A percentile compares a stretch with the other conserved stretches of the same genome.
Conservation (phyloP, 257 asterid species). For the Nicotiana otophora region DNA sequence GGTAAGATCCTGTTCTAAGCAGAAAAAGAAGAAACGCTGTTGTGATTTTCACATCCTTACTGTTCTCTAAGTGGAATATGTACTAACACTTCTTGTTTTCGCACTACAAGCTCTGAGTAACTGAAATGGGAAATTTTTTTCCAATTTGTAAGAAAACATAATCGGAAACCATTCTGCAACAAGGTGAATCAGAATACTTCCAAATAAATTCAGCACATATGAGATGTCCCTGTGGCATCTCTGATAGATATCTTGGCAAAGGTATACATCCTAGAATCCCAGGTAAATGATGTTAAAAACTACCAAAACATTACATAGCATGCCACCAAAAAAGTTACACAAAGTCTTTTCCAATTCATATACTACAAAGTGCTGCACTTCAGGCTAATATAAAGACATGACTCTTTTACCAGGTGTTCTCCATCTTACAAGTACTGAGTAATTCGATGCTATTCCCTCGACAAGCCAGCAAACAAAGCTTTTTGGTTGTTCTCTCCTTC, state of each 20-base stretch:
- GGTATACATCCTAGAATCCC: background rate
- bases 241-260: background rate
- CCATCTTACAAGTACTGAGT: background rate
- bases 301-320: too few species aligned
- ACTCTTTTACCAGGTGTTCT: background rate
- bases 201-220: background rate
- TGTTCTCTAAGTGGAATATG: too few species aligned
- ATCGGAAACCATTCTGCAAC: background rate
- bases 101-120: background rate
- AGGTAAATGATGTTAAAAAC: background rate
- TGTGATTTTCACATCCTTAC: too few species aligned
- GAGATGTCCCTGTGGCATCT: background rate
- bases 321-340: too few species aligned
- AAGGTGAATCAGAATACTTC: background rate
- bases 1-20: background rate
- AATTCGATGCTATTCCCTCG: background rate
- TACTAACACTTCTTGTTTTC: background rate
- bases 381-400: too few species aligned
- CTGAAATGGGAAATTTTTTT: background rate
- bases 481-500: background rate
- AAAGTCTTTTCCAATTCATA: too few species aligned
- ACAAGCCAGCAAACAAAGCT: background rate
- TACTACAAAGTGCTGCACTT: too few species aligned
- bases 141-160: background rate
- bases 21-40: too few species aligned